Percentiles rank a stretch among this genome's conserved stretches.
Evolutionary conservation across 345 rosid species (phyloP).

Genomic region (Murraya paniculata): DNA sequence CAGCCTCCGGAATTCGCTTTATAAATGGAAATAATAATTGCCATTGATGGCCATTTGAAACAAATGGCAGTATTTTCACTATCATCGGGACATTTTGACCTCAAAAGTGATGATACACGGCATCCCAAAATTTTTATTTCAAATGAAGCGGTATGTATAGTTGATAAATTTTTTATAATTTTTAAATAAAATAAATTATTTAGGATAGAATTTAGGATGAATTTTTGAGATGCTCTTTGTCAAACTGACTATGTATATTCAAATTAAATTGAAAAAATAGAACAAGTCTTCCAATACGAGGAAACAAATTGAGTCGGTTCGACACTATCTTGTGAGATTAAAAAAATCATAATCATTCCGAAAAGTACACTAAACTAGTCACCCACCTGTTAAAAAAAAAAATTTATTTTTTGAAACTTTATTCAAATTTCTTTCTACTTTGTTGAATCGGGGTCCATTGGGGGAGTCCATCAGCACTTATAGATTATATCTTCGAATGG

Average conservation of each 20-base stretch:
- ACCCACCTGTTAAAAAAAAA: too few species aligned
- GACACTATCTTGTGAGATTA: neutral
- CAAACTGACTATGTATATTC: neutral
- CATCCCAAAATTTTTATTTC: too few species aligned
- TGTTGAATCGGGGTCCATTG: neutral
- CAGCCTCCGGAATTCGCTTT: neutral
- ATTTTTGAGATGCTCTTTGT: too few species aligned
- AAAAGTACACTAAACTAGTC: too few species aligned
- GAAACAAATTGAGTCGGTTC: neutral
- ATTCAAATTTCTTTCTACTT: too few species aligned
- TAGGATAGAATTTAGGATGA: too few species aligned
- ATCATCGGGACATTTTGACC: neutral
- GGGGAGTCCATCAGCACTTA: neutral
- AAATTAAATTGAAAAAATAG: neutral
- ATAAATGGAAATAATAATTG: neutral
- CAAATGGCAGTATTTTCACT: neutral
- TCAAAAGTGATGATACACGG: too few species aligned
- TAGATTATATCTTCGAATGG: neutral
- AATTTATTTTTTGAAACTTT: too few species aligned
- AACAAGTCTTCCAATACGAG: neutral
- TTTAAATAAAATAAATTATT: too few species aligned
- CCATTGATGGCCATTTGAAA: neutral
- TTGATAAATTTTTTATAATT: too few species aligned
- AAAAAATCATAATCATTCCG: too few species aligned
- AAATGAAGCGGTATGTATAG: too few species aligned